Evolutionary conservation across 768 basidiomycete species (phyloP), one percentile per base, ranked within the genome.

Genomic region (Boletus subparvulus): DNA sequence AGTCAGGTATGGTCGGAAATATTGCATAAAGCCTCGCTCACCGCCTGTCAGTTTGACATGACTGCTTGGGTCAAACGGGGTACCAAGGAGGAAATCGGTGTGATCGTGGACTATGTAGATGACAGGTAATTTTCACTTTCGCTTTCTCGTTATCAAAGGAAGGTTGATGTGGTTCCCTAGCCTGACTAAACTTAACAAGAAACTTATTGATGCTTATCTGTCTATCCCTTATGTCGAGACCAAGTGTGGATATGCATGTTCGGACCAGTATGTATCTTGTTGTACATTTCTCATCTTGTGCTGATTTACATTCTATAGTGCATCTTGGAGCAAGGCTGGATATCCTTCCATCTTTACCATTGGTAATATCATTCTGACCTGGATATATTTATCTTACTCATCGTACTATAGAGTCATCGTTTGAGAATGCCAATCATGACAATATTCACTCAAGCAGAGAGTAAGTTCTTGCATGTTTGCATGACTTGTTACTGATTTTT

Each of bases 61-160:
- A 94, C 92, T 21, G 92, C 92, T 53, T 97, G 93, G 93, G 90
- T 96, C 58, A 93, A 93, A 80, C 73, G 73, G 66, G 91, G 90
- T 36, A 86, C 86, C 40, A 74, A 76, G 64, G 89, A 92, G 73
- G 83, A 83, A 76, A 87, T 95, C 58, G 90, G 89, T 43, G 80
- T 96, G 50, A 91, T 96, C 66, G 86, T 83, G 40, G 94, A 97
- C 73, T 94, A 77, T 65, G 87, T 88, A 19, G 88, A 96, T 68
- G 70, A 78, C 21, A 72, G 65, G 85, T 87, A 57, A 59, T 72
- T 74, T 35, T 39, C 48, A n/a, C 9, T 21, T 67, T 71, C 59
- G 60, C 74, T 66, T 71, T 43, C 1, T n/a, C 36, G 3, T 46
- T 0, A 3, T 32, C 16, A 42, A 26, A 17, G 17, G n/a, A 60